Conservation (phyloP, 2,329 filamentous ascomycete species). For the Colletotrichum sp. region DNA sequence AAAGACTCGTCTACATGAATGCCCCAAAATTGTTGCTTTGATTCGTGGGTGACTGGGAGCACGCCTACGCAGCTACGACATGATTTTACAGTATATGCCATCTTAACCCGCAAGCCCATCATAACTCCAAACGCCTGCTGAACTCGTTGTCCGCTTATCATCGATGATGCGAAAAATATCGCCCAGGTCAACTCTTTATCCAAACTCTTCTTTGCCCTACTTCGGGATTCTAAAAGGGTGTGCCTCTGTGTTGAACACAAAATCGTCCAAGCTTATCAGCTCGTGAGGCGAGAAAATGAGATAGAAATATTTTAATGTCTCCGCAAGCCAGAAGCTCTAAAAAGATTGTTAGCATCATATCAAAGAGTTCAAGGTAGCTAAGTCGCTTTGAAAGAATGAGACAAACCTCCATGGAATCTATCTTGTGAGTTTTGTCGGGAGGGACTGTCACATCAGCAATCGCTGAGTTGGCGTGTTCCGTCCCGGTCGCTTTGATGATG, state of each 20-base stretch:
- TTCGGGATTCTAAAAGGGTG: constrained; percentile 42
- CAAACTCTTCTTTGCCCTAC: neutral
- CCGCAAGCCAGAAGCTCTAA: constrained; percentile 74
- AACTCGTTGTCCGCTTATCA: neutral
- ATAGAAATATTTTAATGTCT: constrained; percentile 80
- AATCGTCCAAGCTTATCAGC: constrained; percentile 71
- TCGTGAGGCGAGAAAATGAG: constrained; percentile 70
- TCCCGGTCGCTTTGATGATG: constrained; percentile 49
- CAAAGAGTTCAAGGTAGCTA: neutral
- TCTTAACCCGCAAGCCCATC: neutral
- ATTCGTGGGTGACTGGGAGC: neutral
- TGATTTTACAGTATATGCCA: neutral
- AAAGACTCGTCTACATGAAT: neutral
- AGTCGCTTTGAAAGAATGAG: neutral
- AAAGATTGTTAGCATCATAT: neutral
- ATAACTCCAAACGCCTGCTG: neutral
- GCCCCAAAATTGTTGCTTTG: neutral
- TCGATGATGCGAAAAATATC: neutral
- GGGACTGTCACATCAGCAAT: constrained; percentile 54
- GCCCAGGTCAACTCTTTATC: neutral
- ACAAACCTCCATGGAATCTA: constrained; percentile 43
- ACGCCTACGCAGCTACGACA: neutral
- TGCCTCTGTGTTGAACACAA: constrained; percentile 63
- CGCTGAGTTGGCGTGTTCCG: constrained; percentile 51
- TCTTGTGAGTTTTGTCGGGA: constrained; percentile 45